Evolutionary conservation across 2,329 filamentous ascomycete genomes (phyloP), one percentile per base, ranked within the genome.

Genomic region (Aspergillus japonicus): DNA sequence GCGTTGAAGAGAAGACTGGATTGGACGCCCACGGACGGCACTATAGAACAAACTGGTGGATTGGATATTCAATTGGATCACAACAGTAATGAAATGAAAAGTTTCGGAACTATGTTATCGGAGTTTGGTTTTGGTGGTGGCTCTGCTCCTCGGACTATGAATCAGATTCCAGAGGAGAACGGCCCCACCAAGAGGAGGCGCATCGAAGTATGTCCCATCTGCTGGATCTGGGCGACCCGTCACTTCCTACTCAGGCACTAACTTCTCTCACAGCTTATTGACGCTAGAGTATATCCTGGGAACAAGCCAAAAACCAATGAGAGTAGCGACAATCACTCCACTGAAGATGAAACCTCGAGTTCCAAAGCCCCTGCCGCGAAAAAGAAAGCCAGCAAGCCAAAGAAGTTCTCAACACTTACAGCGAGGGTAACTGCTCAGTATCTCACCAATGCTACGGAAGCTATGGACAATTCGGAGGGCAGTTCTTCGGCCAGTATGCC

Each of bases 351-450:
- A 19, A 24, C 57, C 1, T 44, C 60, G 48, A 42, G 56, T 10
- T 58, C 64, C 21, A 59, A 63, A 54, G 59, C 58, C 3, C 60
- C 59, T 8, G 60, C 62, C 21, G 4, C 58, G 7, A 64, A 63
- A 44, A 68, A 67, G 51, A 70, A 70, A 44, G 44, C 63, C 23
- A 89, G 86, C 64, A 78, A 80, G 5, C 77, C 82, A 73, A 92
- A 90, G 75, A 93, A 89, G 72, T 77, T 87, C 0, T 86, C 86
- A 47, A 96, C 91, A 0, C 88, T 96, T 58, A 96, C 92, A 0
- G 90, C 87, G 47, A 77, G 90, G 53, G 90, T 91, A 11, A 94
- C 88, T 1, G 88, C 90, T 12, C 85, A 86, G 4, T 95, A 93
- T 69, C 72, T 77, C 24, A 70, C 77, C 2, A 70, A 73, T 4